Conservation (phyloP, 768 basidiomycete species). For the Mycena venus region DNA sequence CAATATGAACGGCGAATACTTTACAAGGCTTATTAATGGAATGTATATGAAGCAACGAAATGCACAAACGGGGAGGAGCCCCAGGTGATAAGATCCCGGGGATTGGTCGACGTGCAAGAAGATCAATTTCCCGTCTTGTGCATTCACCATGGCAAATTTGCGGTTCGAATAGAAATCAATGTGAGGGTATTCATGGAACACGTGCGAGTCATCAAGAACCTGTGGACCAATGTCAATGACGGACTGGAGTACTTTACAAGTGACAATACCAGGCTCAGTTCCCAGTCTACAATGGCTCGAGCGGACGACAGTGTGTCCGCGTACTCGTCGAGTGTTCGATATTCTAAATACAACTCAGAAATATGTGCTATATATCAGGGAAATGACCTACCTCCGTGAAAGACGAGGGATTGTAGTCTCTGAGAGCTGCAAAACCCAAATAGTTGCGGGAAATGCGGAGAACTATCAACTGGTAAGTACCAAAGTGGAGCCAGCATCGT, state of each 20-base stretch:
- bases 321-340: background rate
- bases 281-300: background rate
- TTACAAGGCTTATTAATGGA: background rate
- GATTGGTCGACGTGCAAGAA: background rate
- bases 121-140: no score
- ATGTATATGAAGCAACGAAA: background rate
- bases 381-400: background rate
- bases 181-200: background rate
- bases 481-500: no score
- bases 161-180: background rate
- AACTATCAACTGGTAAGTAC: background rate
- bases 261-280: background rate
- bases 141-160: background rate
- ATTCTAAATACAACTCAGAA: background rate
- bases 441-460: slow-evolving; percentile 1
- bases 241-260: background rate
- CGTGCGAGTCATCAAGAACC: background rate
- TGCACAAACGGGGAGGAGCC: background rate
- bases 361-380: background rate
- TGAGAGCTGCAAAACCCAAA: no score
- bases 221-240: background rate
- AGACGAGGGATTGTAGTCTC: background rate
- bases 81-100: background rate
- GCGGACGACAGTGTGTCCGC: background rate
- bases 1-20: background rate